These are phyloP conservation scores for Pichia thaimueangensis DNA, from an alignment of 805 yeast genomes.

Conservation along the genomic window DNA sequence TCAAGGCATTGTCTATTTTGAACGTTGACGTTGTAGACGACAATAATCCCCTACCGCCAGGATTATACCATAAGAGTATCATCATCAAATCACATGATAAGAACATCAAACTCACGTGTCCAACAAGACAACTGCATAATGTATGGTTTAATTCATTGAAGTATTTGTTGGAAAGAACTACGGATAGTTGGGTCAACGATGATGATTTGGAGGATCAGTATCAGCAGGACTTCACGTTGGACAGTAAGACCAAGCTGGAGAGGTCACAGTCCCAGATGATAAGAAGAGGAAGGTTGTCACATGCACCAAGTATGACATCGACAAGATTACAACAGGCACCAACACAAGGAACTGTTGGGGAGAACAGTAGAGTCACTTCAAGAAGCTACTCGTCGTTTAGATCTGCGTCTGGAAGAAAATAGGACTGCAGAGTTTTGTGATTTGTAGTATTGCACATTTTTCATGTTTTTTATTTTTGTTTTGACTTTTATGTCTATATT, in stretches of 20 bases:
- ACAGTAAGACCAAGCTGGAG: conserved; percentile 25
- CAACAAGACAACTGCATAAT: conserved; percentile 80
- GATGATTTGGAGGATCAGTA: conserved; percentile 37
- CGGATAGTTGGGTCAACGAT: conserved; percentile 50
- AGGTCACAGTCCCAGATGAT: conserved; percentile 24
- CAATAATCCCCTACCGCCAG: conserved; percentile 82
- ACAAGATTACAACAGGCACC: too few relatives aligned
- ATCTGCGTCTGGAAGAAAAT: too few relatives aligned
- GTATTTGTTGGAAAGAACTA: conserved; percentile 61
- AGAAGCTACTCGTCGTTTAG: too few relatives aligned
- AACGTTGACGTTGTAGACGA: conserved; percentile 78
- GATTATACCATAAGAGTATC: conserved; percentile 79
- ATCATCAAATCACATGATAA: conserved; percentile 60
- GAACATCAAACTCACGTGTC: conserved; percentile 74
- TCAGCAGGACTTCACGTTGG: conserved; percentile 22
- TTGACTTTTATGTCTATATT: too few relatives aligned
- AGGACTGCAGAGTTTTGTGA: too few relatives aligned
- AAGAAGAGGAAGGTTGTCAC: too few relatives aligned
- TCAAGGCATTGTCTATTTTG: conserved; percentile 74
- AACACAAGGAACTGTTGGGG: too few relatives aligned
- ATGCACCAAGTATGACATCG: too few relatives aligned
- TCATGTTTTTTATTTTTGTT: too few relatives aligned
- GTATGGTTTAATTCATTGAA: conserved; percentile 84
- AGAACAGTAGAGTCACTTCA: too few relatives aligned
- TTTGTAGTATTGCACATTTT: too few relatives aligned